phyloP scores from a whole-genome alignment of 768 basidiomycete species.

The Xerocomellus amylosporus region DNA sequence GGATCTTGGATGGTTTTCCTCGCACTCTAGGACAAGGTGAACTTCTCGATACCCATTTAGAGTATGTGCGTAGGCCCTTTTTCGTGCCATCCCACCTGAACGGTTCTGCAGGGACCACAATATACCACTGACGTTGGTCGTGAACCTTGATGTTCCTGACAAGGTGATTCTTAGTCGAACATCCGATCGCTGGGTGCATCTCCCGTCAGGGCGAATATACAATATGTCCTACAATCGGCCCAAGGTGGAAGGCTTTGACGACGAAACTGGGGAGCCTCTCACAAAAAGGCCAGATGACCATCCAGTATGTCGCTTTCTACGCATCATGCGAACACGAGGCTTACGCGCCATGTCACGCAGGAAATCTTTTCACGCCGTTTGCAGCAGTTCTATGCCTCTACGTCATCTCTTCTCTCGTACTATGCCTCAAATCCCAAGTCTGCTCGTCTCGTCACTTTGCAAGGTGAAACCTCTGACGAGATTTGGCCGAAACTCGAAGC shows the following conservation, averaged over 20 bases:
- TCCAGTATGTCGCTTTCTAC: conserved; percentile 55
- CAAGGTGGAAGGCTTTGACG: conserved; percentile 74
- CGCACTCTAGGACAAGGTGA: conserved; percentile 83
- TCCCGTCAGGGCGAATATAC: conserved; percentile 86
- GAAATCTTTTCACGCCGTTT: conserved; percentile 77
- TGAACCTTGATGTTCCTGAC: conserved; percentile 88
- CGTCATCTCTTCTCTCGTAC: conserved; percentile 77
- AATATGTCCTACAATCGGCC: conserved; percentile 87
- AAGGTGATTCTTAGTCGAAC: conserved; percentile 82
- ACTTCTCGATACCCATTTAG: conserved; percentile 72
- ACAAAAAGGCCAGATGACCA: conserved; percentile 88
- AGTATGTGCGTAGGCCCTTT: conserved; percentile 39
- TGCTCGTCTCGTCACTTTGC: conserved; percentile 52
- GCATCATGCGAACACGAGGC: conserved; percentile 1
- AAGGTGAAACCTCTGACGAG: conserved; percentile 78
- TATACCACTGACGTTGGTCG: conserved; percentile 71
- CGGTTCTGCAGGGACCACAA: conserved; percentile 48
- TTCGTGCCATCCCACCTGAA: background rate
- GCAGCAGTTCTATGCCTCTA: conserved; percentile 72
- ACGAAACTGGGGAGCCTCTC: conserved; percentile 84
- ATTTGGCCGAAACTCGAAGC: conserved; percentile 84
- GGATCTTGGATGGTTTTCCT: conserved; percentile 93
- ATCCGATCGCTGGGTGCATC: conserved; percentile 87
- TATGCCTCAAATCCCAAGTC: conserved; percentile 47
- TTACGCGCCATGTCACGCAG: conserved; percentile 37